These are phyloP conservation scores for Cytospora schulzeri DNA, from an alignment of 2,329 filamentous ascomycete genomes.

Conservation along the genomic window DNA sequence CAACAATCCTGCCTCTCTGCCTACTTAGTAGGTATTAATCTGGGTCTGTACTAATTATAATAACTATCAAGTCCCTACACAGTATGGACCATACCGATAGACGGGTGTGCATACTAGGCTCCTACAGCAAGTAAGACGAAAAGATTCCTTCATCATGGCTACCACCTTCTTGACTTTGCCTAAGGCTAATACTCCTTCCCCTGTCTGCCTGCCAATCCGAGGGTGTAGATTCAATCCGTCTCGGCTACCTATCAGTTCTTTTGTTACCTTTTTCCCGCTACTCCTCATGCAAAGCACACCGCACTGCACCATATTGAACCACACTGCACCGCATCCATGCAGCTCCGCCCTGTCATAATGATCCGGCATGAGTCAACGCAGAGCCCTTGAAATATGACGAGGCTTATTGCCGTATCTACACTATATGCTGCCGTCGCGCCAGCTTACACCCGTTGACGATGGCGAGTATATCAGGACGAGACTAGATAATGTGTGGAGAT, in stretches of 20 bases:
- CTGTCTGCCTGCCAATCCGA: background rate
- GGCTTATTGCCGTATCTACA: background rate
- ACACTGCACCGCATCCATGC: background rate
- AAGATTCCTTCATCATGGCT: too few species aligned
- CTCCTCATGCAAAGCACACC: slow-evolving; percentile 4
- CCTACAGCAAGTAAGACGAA: too few species aligned
- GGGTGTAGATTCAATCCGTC: background rate
- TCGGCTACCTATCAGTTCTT: slow-evolving; percentile 11
- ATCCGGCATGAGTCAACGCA: slow-evolving; percentile 20
- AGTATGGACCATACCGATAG: too few species aligned
- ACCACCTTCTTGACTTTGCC: slow-evolving; percentile 27
- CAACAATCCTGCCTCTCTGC: too few species aligned
- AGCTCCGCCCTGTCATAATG: slow-evolving; percentile 1
- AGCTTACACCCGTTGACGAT: slow-evolving; percentile 1
- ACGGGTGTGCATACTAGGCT: too few species aligned
- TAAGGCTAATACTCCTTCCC: slow-evolving; percentile 23
- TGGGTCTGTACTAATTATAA: too few species aligned
- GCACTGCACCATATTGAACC: slow-evolving; percentile 10
- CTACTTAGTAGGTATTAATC: too few species aligned
- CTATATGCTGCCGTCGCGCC: too few species aligned
- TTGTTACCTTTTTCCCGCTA: background rate
- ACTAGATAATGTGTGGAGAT: background rate
- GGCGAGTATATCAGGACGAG: background rate
- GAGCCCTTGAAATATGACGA: background rate
- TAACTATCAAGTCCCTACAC: too few species aligned